A percentile compares a stretch with the other conserved stretches of the same genome.
These are phyloP conservation scores for Cicer arietinum DNA, from an alignment of 306 rosid species.

Conservation along the genomic window DNA sequence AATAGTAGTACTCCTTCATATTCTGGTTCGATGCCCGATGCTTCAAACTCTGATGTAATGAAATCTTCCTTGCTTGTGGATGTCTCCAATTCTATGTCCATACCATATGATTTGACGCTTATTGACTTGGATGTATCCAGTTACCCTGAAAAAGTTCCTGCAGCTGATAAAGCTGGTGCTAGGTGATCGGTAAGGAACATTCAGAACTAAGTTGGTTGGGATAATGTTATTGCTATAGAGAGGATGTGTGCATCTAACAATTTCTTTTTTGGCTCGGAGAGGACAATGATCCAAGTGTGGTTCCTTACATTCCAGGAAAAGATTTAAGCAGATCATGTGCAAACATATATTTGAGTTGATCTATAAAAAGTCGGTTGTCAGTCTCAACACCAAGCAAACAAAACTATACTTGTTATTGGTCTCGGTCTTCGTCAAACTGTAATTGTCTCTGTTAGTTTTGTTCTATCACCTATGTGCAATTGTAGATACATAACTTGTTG, in stretches of 20 bases:
- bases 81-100: conserved; percentile 55
- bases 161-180: conserved; percentile 58
- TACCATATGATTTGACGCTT: conserved; percentile 79
- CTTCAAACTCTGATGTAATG: conserved; percentile 53
- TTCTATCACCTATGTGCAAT: conserved; percentile 49
- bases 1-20: conserved; percentile 58
- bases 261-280: conserved; percentile 41
- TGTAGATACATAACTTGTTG: conserved; percentile 65
- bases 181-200: conserved; percentile 53
- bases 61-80: conserved; percentile 89
- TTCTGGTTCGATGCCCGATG: conserved; percentile 47
- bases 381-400: conserved; percentile 39
- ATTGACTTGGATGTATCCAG: conserved; percentile 80
- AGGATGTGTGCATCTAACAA: conserved; percentile 38
- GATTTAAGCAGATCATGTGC: conserved; percentile 43
- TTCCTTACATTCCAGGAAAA: conserved; percentile 43
- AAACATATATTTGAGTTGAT: conserved; percentile 36
- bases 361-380: conserved; percentile 33
- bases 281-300: conserved; percentile 44
- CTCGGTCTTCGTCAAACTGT: conserved; percentile 46
- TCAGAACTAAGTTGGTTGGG: conserved; percentile 42
- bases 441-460: conserved; percentile 53
- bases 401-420: conserved; percentile 39
- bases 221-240: conserved; percentile 36
- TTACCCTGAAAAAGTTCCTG: conserved; percentile 82